Conservation (phyloP, 495 filamentous ascomycete species). For the Darksidea phi region DNA sequence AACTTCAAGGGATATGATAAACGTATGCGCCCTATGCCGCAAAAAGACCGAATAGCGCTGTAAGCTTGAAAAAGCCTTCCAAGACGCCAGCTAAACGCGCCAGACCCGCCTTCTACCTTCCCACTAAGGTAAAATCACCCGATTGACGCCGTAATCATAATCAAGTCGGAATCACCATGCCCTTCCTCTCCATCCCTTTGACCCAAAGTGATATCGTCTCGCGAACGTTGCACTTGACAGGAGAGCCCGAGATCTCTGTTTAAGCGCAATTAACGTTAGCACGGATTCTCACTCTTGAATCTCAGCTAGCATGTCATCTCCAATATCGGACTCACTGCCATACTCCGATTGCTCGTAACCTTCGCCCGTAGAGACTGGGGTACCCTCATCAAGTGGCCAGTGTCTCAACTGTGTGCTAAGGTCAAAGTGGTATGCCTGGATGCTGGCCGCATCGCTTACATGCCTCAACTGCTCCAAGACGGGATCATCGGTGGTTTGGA, state of each 20-base stretch:
- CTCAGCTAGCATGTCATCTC: slow-evolving; percentile 12
- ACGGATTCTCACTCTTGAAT: not conserved
- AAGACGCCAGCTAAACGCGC: too few species aligned
- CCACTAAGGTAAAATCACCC: too few species aligned
- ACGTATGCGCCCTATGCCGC: too few species aligned
- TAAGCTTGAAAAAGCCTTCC: too few species aligned
- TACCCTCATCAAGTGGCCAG: slow-evolving; percentile 25
- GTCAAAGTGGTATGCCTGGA: slow-evolving; percentile 8
- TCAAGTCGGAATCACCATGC: too few species aligned
- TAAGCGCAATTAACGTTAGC: not conserved
- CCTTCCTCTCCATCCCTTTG: too few species aligned
- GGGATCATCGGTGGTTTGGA: slow-evolving; percentile 10
- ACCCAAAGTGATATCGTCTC: too few species aligned
- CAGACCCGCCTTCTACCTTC: too few species aligned
- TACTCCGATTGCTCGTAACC: slow-evolving; percentile 27
- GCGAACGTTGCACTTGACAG: too few species aligned
- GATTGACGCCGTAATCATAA: too few species aligned
- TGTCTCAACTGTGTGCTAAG: not conserved
- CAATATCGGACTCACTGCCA: slow-evolving; percentile 28
- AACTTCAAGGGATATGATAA: too few species aligned
- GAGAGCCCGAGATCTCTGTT: not conserved
- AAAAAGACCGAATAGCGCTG: too few species aligned
- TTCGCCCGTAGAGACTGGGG: slow-evolving; percentile 23
- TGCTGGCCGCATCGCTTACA: slow-evolving; percentile 2
- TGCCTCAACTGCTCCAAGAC: slow-evolving; percentile 12